phyloP scores from a whole-genome alignment of 140 eudicot species.

The Oenanthe javanica region DNA sequence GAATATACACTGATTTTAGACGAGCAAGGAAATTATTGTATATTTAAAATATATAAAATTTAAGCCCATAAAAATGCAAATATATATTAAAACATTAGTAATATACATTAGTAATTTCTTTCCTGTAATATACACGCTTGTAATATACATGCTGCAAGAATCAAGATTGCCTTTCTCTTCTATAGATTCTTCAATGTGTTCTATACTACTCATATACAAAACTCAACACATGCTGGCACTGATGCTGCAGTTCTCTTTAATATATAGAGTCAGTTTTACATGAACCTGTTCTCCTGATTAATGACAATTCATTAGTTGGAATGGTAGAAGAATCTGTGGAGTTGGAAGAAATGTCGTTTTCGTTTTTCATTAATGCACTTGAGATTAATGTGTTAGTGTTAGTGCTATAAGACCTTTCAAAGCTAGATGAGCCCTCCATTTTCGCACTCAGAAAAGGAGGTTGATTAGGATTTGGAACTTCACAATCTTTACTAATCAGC shows the following conservation, averaged over 20 bases:
- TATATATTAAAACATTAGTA: too few relatives aligned
- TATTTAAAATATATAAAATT: too few relatives aligned
- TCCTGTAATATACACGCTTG: not conserved
- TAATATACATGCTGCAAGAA: not conserved
- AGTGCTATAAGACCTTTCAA: conserved; percentile 20
- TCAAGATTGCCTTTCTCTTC: not conserved
- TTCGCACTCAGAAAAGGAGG: conserved; percentile 57
- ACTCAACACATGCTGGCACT: not conserved
- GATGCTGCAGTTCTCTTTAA: not conserved
- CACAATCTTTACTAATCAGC: conserved; percentile 25
- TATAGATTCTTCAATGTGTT: not conserved
- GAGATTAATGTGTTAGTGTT: conserved; percentile 18
- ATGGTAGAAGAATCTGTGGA: conserved; percentile 47
- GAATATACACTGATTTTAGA: too few relatives aligned
- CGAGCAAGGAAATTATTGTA: too few relatives aligned
- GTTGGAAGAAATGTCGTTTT: conserved; percentile 16
- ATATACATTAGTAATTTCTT: too few relatives aligned
- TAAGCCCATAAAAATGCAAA: too few relatives aligned
- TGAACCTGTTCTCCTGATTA: not conserved
- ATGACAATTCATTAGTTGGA: conserved; percentile 49
- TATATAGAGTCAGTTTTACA: not conserved
- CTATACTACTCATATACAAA: too few relatives aligned
- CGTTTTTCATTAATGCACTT: conserved; percentile 10
- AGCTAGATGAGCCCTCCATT: conserved; percentile 22
- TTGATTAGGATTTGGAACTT: conserved; percentile 44